A percentile compares a stretch with the other conserved stretches of the same genome.
These are phyloP conservation scores for Schizophyllum amplum DNA, from an alignment of 1,284 basidiomycete species.

Conservation along the genomic window DNA sequence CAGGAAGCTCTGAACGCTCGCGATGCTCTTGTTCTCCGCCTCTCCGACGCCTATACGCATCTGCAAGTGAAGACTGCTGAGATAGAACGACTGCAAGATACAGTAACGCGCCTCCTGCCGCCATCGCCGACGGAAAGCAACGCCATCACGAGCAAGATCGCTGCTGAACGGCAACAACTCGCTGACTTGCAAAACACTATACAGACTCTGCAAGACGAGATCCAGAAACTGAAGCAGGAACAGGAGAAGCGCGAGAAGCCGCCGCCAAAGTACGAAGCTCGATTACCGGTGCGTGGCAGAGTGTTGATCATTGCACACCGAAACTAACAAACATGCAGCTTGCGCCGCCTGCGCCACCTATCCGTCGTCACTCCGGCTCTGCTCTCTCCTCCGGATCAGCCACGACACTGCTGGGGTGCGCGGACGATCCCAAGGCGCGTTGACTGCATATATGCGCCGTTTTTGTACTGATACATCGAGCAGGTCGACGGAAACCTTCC, in stretches of 20 bases:
- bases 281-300: neutral
- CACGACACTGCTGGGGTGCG: neutral
- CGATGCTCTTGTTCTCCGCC: slow-evolving; percentile 51
- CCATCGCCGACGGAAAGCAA: slow-evolving; percentile 15
- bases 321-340: neutral
- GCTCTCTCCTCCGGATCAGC: neutral
- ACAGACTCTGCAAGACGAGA: slow-evolving; percentile 30
- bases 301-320: neutral
- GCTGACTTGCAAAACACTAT: slow-evolving; percentile 28
- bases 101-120: slow-evolving; percentile 8
- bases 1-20: slow-evolving; percentile 55
- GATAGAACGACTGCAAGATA: slow-evolving; percentile 40
- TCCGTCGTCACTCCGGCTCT: neutral
- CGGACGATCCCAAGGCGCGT: neutral
- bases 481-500: neutral
- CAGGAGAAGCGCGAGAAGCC: slow-evolving; percentile 1
- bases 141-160: neutral
- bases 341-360: neutral
- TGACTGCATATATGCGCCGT: neutral
- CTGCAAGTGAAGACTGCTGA: slow-evolving; percentile 49
- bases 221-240: slow-evolving; percentile 15
- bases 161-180: slow-evolving; percentile 13
- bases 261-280: slow-evolving; percentile 9
- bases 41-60: slow-evolving; percentile 53
- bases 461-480: neutral